Conservation (phyloP, 345 rosid genomes). For the Pistacia vera region DNA sequence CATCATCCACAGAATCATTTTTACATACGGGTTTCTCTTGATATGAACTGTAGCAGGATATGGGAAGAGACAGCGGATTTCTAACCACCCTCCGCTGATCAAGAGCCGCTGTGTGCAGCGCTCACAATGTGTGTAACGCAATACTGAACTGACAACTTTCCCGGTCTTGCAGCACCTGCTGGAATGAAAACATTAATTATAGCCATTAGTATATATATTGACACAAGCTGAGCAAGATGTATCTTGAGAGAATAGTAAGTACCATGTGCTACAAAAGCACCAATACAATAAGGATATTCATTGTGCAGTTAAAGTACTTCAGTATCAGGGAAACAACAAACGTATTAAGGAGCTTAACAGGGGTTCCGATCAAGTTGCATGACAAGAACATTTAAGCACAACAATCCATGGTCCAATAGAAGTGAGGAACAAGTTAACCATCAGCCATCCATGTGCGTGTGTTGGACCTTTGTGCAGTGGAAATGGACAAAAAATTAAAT, state of each 20-base stretch:
- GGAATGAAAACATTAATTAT: constrained; percentile 19
- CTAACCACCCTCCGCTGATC: constrained; percentile 77
- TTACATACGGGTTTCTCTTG: constrained; percentile 69
- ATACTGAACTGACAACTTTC: constrained; percentile 80
- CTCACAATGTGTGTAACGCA: constrained; percentile 82
- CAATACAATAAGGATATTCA: neutral
- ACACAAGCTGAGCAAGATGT: neutral
- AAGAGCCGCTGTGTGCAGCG: constrained; percentile 59
- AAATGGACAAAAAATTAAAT: neutral
- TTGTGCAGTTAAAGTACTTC: neutral
- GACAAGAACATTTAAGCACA: neutral
- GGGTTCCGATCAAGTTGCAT: constrained; percentile 18
- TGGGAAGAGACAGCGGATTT: constrained; percentile 60
- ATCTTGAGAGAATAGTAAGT: neutral
- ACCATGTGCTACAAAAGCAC: too few relatives aligned
- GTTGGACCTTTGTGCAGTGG: neutral
- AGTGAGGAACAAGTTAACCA: neutral
- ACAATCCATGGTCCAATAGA: neutral
- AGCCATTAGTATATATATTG: constrained; percentile 2
- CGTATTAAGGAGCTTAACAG: neutral
- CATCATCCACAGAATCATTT: constrained; percentile 74
- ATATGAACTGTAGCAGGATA: constrained; percentile 52
- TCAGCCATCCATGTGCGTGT: neutral
- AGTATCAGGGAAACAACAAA: too few relatives aligned
- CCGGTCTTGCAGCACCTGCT: constrained; percentile 84